phyloP scores from a whole-genome alignment of 2,329 filamentous ascomycete genomes.

The Bretziella fagacearum region DNA sequence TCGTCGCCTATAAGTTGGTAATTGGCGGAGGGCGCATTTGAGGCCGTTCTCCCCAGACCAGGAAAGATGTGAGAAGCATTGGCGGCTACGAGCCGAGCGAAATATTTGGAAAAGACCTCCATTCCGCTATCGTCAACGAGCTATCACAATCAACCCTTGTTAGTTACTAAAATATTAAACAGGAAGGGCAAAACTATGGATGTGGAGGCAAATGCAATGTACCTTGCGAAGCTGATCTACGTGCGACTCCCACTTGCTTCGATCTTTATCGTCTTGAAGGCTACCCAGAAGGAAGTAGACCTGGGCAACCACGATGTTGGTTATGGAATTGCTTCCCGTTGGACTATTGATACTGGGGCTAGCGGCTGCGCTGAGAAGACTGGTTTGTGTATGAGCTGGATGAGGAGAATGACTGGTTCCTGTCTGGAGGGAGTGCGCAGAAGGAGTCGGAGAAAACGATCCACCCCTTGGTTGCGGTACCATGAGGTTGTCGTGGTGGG shows the following conservation, averaged over 20 bases:
- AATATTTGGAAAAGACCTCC: conserved; percentile 95
- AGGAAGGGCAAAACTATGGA: not conserved
- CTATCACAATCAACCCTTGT: conserved; percentile 27
- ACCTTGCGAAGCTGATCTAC: conserved; percentile 86
- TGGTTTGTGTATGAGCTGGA: conserved; percentile 32
- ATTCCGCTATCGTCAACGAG: conserved; percentile 96
- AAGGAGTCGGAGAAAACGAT: conserved; percentile 46
- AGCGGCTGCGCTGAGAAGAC: conserved; percentile 41
- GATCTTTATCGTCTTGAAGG: conserved; percentile 83
- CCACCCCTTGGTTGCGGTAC: conserved; percentile 43
- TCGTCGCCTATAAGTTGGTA: conserved; percentile 70
- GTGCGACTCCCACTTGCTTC: conserved; percentile 82
- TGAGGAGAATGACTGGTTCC: conserved; percentile 39
- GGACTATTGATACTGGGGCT: conserved; percentile 46
- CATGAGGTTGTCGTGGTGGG: conserved; percentile 31
- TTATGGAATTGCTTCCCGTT: conserved; percentile 50
- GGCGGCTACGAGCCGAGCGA: conserved; percentile 76
- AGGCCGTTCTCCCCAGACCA: conserved; percentile 55
- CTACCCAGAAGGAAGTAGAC: conserved; percentile 86
- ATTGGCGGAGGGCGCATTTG: conserved; percentile 38
- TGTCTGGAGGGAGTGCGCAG: conserved; percentile 37
- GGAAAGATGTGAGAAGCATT: conserved; percentile 89
- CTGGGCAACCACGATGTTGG: conserved; percentile 89
- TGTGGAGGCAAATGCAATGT: conserved; percentile 21
- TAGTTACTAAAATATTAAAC: not conserved